These are phyloP conservation scores for Eragrostis tef DNA, from an alignment of 202 grass and related monocot species.

Conservation along the genomic window DNA sequence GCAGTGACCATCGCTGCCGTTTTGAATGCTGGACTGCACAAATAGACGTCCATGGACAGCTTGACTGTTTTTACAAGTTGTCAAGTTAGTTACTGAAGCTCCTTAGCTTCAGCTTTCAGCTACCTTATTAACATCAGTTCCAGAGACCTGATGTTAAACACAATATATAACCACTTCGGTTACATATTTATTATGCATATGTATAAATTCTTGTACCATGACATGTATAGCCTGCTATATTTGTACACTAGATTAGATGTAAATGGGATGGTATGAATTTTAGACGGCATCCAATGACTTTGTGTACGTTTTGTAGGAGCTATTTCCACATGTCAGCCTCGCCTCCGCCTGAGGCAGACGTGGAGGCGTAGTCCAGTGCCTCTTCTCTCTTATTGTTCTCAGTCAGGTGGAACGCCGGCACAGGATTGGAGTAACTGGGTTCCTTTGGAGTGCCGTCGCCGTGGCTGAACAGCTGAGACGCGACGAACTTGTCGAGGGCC, in stretches of 20 bases:
- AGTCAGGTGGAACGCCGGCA: conserved; percentile 38
- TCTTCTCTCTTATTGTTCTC: conserved; percentile 47
- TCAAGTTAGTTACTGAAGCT: conserved; percentile 66
- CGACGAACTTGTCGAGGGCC: conserved; percentile 80
- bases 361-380: conserved; percentile 62
- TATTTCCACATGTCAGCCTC: conserved; percentile 65
- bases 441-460: conserved; percentile 49
- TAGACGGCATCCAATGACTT: conserved; percentile 35
- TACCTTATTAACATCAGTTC: conserved; percentile 62
- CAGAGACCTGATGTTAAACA: conserved; percentile 49
- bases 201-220: conserved; percentile 45
- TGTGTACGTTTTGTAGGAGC: conserved; percentile 26
- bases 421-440: conserved; percentile 42
- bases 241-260: conserved; percentile 50
- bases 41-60: conserved; percentile 59
- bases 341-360: conserved; percentile 50
- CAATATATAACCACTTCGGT: conserved; percentile 59
- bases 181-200: conserved; percentile 62
- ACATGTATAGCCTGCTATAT: conserved; percentile 53
- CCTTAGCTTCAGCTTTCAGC: conserved; percentile 62
- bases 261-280: conserved; percentile 36
- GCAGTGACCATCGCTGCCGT: conserved; percentile 59
- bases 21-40: conserved; percentile 54
- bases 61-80: conserved; percentile 66
- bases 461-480: conserved; percentile 80